These are phyloP conservation scores for Nannochloris sp. DNA, from an alignment of 139 green algal species.

Conservation along the genomic window DNA sequence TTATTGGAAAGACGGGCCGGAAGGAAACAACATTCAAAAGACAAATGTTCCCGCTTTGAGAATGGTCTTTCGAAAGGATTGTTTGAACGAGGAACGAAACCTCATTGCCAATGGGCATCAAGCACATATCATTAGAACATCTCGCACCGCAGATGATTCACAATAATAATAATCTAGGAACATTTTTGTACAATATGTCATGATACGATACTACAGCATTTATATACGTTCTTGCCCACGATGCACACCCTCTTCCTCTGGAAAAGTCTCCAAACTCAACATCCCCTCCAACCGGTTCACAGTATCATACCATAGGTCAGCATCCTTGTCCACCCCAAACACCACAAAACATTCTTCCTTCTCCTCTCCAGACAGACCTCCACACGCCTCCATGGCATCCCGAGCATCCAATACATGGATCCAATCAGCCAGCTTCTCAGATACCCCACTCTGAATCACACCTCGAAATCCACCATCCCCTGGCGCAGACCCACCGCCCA, in stretches of 20 bases:
- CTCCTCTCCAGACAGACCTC: slow-evolving; percentile 17
- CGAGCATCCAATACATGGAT: slow-evolving; percentile 5
- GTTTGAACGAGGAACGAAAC: slow-evolving; percentile 29
- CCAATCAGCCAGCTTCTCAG: not conserved
- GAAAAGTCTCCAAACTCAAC: slow-evolving; percentile 16
- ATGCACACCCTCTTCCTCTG: slow-evolving; percentile 21
- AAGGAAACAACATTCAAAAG: slow-evolving; percentile 97
- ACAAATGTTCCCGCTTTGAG: slow-evolving; percentile 96
- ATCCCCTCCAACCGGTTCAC: not conserved
- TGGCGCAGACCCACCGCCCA: not conserved
- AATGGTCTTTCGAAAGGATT: slow-evolving; percentile 74
- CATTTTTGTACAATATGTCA: not conserved
- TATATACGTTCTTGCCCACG: slow-evolving; percentile 22
- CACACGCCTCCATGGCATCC: slow-evolving; percentile 26
- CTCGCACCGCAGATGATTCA: slow-evolving; percentile 14
- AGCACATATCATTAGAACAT: slow-evolving; percentile 15
- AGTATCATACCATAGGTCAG: slow-evolving; percentile 11
- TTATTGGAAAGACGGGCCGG: slow-evolving; percentile 76
- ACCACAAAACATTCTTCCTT: slow-evolving; percentile 17
- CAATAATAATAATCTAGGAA: not conserved
- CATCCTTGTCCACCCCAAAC: slow-evolving; percentile 15
- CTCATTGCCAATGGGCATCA: slow-evolving; percentile 29
- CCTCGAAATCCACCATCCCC: not conserved
- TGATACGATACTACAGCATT: not conserved
- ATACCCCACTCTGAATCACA: not conserved